These are phyloP conservation scores for Anisodus tanguticus DNA, from an alignment of 257 asterid species.

Conservation along the genomic window DNA sequence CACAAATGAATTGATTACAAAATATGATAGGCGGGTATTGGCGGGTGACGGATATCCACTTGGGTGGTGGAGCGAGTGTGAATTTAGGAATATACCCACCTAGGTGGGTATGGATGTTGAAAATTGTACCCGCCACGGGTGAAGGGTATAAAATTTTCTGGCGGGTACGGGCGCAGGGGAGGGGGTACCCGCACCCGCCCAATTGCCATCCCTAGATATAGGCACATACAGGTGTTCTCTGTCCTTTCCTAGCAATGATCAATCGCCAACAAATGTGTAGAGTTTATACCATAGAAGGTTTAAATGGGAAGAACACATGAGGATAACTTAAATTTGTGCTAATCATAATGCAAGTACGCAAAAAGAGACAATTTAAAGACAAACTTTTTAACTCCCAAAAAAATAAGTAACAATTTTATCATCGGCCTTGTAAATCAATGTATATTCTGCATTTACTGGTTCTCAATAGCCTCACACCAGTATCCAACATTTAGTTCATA, in stretches of 20 bases:
- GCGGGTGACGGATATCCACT: too few relatives aligned
- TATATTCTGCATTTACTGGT: background rate
- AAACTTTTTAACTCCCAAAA: background rate
- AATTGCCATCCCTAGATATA: too few relatives aligned
- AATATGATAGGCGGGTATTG: too few relatives aligned
- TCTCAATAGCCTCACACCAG: background rate
- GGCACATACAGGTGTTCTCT: background rate
- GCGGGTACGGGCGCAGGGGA: too few relatives aligned
- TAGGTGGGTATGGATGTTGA: too few relatives aligned
- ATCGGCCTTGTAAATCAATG: background rate
- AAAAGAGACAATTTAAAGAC: background rate
- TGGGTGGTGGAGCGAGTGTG: too few relatives aligned
- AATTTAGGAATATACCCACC: too few relatives aligned
- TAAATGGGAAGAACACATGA: background rate
- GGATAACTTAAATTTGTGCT: background rate
- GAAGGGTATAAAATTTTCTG: too few relatives aligned
- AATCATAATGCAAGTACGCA: background rate
- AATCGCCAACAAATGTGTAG: background rate
- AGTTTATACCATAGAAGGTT: background rate
- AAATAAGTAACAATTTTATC: background rate
- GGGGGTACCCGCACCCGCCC: too few relatives aligned
- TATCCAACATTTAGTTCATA: background rate
- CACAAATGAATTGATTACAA: too few relatives aligned
- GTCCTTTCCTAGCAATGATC: background rate
- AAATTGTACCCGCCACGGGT: too few relatives aligned